phyloP scores from a whole-genome alignment of 306 rosid genomes.

The Alnus rubra region DNA sequence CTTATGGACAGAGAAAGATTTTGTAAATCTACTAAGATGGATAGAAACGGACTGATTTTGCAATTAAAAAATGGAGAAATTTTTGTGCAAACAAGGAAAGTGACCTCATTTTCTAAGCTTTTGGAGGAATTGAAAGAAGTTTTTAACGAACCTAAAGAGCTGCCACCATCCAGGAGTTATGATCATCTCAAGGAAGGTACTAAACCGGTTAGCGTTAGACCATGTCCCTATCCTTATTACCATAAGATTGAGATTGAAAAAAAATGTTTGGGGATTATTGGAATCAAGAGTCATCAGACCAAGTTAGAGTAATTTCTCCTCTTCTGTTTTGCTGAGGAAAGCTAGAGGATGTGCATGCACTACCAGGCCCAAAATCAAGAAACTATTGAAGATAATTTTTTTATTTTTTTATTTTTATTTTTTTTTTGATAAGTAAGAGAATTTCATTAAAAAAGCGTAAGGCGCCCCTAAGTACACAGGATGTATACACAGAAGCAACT shows the following conservation, averaged over 20 bases:
- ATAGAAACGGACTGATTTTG: no score
- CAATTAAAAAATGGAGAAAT: no score
- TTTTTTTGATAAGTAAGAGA: no score
- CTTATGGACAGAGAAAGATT: no score
- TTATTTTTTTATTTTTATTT: no score
- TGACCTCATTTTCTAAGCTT: background rate
- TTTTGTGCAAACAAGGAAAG: background rate
- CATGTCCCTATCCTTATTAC: background rate
- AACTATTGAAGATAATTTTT: background rate
- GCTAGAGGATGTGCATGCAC: background rate
- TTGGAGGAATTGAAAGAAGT: background rate
- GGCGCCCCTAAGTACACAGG: no score
- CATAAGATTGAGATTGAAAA: constrained; percentile 1
- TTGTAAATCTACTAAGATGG: no score
- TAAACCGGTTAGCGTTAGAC: background rate
- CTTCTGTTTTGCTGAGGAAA: background rate
- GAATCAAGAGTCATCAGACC: background rate
- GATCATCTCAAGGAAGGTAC: background rate
- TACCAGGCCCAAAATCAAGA: background rate
- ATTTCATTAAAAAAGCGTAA: no score
- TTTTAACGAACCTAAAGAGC: background rate
- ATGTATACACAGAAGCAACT: no score
- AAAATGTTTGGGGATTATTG: background rate
- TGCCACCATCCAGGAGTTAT: background rate
- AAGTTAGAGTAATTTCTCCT: background rate